Evolutionary conservation across 2,329 filamentous ascomycete genomes (phyloP), one percentile per base, ranked within the genome.

Genomic region (Alternaria ethzedia): DNA sequence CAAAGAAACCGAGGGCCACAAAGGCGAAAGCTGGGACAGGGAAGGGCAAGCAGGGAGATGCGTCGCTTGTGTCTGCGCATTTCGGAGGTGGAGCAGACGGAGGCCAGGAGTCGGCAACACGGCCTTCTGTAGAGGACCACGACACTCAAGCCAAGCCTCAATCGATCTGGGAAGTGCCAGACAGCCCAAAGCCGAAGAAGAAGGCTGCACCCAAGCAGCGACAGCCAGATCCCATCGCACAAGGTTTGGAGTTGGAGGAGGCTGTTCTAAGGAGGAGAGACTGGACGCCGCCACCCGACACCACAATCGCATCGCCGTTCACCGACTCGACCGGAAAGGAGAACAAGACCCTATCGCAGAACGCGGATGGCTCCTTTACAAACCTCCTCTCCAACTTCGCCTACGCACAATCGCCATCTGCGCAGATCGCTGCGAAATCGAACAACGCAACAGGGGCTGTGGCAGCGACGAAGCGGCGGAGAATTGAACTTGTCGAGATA

Each of bases 251-350:
- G 3, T 54, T 79, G 4, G 74, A 78, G 20, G 70, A 73, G 54
- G 79, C 77, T 2, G 66, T 77, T 3, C 54, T 62, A 4, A 68
- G 80, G 59, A 69, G 78, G 52, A 70, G 66, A 23, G 71, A 78
- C 56, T 81, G 79, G 80, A 81, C 80, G 20, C 80, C 79, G 6
- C 64, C 74, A 4, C 70, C 56, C 44, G 74, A 81, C 23, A 79
- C 78, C 0, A 28, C 51, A 12, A 50, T 57, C 12, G 21, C 59
- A 25, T 64, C 63, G 32, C 59, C 64, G 13, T 60, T 66, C 13
- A 69, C 64, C 5, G 69, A 69, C 20, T 74, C 71, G 9, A 54
- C 65, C 11, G 67, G 65, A 6, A 75, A 77, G 56, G 75, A 76
- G 55, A 75, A 77, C 46, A 65, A 60, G 17, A 61, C 65, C 13